phyloP scores from a whole-genome alignment of 306 rosid species.

The Cicer bijugum region DNA sequence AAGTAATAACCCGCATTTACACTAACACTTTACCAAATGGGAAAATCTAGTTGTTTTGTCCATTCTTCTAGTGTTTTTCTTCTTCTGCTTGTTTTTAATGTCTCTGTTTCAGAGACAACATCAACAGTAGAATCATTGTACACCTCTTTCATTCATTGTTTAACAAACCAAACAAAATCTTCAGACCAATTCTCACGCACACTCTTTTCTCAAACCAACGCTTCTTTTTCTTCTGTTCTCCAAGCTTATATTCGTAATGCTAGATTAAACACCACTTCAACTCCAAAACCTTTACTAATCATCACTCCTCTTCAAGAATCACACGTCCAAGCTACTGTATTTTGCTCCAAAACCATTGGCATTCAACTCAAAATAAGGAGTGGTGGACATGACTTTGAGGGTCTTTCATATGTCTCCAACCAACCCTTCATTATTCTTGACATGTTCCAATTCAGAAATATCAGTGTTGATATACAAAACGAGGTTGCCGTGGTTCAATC shows the following conservation, averaged over 20 bases:
- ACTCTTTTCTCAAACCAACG: conserved; percentile 47
- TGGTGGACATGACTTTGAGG: conserved; percentile 89
- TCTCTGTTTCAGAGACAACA: conserved; percentile 43
- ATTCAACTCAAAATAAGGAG: conserved; percentile 69
- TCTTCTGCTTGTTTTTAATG: conserved; percentile 33
- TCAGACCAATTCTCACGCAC: conserved; percentile 44
- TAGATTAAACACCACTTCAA: conserved; percentile 69
- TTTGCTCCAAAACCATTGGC: conserved; percentile 57
- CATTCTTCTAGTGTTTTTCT: conserved; percentile 17
- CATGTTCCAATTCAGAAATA: conserved; percentile 64
- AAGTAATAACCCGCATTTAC: background rate
- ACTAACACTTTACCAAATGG: conserved; percentile 9
- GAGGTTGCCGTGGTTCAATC: conserved; percentile 60
- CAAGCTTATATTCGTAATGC: conserved; percentile 74
- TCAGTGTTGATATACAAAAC: conserved; percentile 53
- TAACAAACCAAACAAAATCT: conserved; percentile 48
- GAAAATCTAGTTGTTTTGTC: conserved; percentile 11
- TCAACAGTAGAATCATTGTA: conserved; percentile 51
- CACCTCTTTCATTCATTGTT: conserved; percentile 57
- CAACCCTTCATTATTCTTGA: conserved; percentile 68
- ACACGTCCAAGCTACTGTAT: conserved; percentile 63
- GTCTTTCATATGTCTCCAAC: conserved; percentile 69
- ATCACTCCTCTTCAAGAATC: conserved; percentile 57
- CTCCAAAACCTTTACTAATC: conserved; percentile 68
- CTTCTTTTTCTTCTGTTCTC: conserved; percentile 66